Conservation (phyloP, 2,329 filamentous ascomycete genomes). For the Trichoderma endophyticum region DNA sequence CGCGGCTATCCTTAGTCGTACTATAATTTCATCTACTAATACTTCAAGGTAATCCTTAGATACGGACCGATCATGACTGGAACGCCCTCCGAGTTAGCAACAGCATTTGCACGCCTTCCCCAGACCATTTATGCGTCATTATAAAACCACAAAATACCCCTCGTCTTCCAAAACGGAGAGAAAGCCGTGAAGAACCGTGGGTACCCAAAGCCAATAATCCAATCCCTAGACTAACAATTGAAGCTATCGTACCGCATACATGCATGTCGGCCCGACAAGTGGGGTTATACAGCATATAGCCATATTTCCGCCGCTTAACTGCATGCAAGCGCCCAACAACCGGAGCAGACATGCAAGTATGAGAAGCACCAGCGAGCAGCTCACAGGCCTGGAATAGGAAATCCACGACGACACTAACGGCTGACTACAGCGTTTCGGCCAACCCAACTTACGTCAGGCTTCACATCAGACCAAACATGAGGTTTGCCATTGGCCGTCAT, state of each 20-base stretch:
- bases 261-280: background rate
- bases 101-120: background rate
- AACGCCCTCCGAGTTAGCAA: background rate
- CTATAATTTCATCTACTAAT: background rate
- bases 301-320: background rate
- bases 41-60: background rate
- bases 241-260: background rate
- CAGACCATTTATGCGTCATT: background rate
- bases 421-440: background rate
- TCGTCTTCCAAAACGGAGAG: background rate
- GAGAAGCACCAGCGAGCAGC: background rate
- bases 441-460: slow-evolving; percentile 15
- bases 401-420: background rate
- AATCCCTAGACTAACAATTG: background rate
- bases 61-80: background rate
- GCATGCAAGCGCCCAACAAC: background rate
- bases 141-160: background rate
- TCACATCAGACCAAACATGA: background rate
- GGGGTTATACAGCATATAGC: background rate
- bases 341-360: background rate
- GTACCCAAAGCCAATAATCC: background rate
- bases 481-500: slow-evolving; percentile 1
- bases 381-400: background rate
- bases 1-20: background rate
- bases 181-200: background rate